phyloP scores from a whole-genome alignment of 2,329 filamentous ascomycete species.

The Chaetomium globosum region DNA sequence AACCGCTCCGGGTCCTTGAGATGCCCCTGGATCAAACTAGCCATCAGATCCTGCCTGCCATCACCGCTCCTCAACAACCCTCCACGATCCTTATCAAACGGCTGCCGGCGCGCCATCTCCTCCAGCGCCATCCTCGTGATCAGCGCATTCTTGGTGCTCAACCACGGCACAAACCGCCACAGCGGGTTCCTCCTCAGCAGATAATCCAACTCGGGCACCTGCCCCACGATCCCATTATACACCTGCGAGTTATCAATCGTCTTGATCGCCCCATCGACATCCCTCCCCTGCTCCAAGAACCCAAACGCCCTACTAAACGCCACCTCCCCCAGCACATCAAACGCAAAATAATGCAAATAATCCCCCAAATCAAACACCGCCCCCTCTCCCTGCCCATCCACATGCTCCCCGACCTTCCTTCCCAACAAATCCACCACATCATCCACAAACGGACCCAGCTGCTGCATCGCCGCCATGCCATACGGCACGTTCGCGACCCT shows the following conservation, averaged over 20 bases:
- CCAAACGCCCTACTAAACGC: conserved; percentile 56
- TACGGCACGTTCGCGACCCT: conserved; percentile 56
- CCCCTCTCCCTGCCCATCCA: conserved; percentile 30
- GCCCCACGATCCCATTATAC: conserved; percentile 57
- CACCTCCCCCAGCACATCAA: conserved; percentile 57
- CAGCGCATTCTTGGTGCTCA: conserved; percentile 51
- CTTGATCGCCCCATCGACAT: conserved; percentile 55
- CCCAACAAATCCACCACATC: conserved; percentile 53
- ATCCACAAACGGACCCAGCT: conserved; percentile 55
- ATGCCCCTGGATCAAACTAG: conserved; percentile 56
- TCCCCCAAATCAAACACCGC: conserved; percentile 50
- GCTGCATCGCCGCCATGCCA: conserved; percentile 57
- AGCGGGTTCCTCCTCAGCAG: conserved; percentile 55
- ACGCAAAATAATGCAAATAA: conserved; percentile 51
- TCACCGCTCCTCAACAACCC: conserved; percentile 46
- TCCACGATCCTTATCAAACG: conserved; percentile 52
- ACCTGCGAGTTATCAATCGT: conserved; percentile 56
- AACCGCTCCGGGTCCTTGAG: conserved; percentile 54
- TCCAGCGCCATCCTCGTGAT: conserved; percentile 57
- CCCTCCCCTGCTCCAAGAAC: conserved; percentile 53
- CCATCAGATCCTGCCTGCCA: conserved; percentile 54
- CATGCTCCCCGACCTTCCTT: conserved; percentile 48
- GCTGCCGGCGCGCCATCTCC: conserved; percentile 51
- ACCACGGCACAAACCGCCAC: conserved; percentile 48
- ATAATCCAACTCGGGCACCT: conserved; percentile 54